A percentile compares a stretch with the other conserved stretches of the same genome.
phyloP scores from a whole-genome alignment of 805 yeast genomes.

The Candida taoyuanica region DNA sequence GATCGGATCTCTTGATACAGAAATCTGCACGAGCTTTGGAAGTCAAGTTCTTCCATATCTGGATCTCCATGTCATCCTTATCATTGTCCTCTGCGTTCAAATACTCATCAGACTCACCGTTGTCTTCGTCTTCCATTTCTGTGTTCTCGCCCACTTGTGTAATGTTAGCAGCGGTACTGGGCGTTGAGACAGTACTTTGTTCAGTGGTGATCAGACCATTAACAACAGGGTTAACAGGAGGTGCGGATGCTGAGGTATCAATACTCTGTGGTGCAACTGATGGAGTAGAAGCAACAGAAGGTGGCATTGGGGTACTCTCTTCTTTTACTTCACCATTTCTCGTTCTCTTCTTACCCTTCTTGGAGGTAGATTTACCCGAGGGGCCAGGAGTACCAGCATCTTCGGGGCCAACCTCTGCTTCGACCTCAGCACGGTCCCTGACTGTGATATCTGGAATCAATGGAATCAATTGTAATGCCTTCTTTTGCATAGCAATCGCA shows the following conservation, averaged over 20 bases:
- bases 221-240: not conserved
- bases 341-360: conserved; percentile 37
- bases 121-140: conserved; percentile 28
- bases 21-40: conserved; percentile 75
- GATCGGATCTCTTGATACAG: conserved; percentile 59
- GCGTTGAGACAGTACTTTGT: conserved; percentile 2
- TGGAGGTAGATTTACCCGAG: conserved; percentile 31
- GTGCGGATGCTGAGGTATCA: not conserved
- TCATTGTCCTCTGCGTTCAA: conserved; percentile 54
- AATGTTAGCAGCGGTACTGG: conserved; percentile 2
- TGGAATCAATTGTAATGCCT: conserved; percentile 69
- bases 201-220: not conserved
- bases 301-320: conserved; percentile 11
- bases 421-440: conserved; percentile 67
- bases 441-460: conserved; percentile 85
- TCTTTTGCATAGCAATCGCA: conserved; percentile 95
- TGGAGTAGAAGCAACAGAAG: conserved; percentile 1
- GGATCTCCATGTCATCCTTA: conserved; percentile 64
- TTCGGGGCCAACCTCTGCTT: conserved; percentile 36
- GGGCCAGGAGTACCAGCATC: conserved; percentile 22
- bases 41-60: conserved; percentile 80
- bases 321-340: conserved; percentile 32
- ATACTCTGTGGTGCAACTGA: conserved; percentile 1
- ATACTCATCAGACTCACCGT: conserved; percentile 37
- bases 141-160: conserved; percentile 6